phyloP scores from a whole-genome alignment of 2,329 filamentous ascomycete species.

The Claviceps capensis region DNA sequence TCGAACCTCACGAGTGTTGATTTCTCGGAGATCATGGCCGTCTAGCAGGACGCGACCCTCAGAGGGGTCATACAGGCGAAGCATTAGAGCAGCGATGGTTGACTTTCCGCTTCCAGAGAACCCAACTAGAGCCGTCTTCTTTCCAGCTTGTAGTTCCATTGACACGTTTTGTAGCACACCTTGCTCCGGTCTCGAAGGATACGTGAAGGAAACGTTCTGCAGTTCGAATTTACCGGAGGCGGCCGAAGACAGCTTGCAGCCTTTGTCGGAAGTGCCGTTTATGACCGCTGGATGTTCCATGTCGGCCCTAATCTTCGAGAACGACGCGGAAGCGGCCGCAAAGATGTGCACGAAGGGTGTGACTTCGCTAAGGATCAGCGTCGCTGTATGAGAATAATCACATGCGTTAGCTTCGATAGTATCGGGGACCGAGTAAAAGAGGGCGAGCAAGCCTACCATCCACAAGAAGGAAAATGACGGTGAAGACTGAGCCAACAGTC shows the following conservation, averaged over 20 bases:
- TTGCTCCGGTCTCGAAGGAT: conserved; percentile 29
- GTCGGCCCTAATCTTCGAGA: conserved; percentile 36
- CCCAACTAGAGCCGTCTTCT: conserved; percentile 57
- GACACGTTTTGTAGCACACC: neutral
- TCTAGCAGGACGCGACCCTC: conserved; percentile 25
- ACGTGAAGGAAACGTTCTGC: conserved; percentile 22
- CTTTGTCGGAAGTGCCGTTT: conserved; percentile 18
- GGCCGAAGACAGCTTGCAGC: conserved; percentile 23
- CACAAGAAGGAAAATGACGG: conserved; percentile 40
- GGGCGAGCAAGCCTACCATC: conserved; percentile 23
- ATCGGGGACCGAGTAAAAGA: no score
- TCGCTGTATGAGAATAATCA: neutral
- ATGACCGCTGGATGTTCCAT: conserved; percentile 35
- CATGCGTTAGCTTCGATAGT: neutral
- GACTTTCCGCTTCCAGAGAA: conserved; percentile 56
- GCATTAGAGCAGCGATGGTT: conserved; percentile 50
- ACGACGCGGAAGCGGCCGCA: conserved; percentile 38
- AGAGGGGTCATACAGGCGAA: conserved; percentile 48
- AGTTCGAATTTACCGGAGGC: conserved; percentile 12
- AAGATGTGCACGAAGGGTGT: conserved; percentile 46
- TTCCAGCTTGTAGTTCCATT: conserved; percentile 29
- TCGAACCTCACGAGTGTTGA: conserved; percentile 45
- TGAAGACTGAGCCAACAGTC: conserved; percentile 34
- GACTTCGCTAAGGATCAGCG: conserved; percentile 36
- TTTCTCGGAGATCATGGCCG: conserved; percentile 30